Conservation (phyloP, 495 filamentous ascomycete genomes). For the Beverwykella pulmonaria region DNA sequence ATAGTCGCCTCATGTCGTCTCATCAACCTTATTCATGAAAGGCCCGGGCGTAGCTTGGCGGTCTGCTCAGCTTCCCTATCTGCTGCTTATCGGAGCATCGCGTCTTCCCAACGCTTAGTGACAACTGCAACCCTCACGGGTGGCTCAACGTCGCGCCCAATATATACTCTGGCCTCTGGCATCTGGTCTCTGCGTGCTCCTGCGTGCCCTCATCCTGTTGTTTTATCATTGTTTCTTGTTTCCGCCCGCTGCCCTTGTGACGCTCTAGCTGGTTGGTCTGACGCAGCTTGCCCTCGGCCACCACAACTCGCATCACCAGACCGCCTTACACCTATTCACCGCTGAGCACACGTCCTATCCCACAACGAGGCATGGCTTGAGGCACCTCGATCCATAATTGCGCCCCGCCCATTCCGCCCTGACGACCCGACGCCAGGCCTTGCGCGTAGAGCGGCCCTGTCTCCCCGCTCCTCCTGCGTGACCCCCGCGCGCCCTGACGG, state of each 20-base stretch:
- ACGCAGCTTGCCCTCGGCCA: neutral
- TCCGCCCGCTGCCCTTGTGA: neutral
- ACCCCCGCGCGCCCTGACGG: neutral
- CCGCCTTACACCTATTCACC: slow-evolving; percentile 5
- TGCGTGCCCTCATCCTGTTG: neutral
- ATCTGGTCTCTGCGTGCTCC: slow-evolving; percentile 3
- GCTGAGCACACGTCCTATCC: neutral
- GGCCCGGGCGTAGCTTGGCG: neutral
- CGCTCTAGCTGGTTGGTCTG: slow-evolving; percentile 6
- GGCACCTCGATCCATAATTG: neutral
- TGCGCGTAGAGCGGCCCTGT: neutral
- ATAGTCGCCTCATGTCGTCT: neutral
- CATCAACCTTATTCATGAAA: neutral
- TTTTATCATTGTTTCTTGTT: neutral
- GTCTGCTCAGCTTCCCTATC: neutral
- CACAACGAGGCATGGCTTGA: neutral
- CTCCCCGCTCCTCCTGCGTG: neutral
- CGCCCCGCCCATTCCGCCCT: neutral
- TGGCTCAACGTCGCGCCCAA: neutral
- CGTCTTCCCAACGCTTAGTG: neutral
- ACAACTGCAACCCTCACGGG: neutral
- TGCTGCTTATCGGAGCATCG: neutral
- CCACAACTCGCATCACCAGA: neutral
- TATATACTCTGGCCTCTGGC: neutral
- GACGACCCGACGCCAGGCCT: neutral